Evolutionary conservation across 2,329 filamentous ascomycete species (phyloP).

Genomic region (Diaporthe sp.): DNA sequence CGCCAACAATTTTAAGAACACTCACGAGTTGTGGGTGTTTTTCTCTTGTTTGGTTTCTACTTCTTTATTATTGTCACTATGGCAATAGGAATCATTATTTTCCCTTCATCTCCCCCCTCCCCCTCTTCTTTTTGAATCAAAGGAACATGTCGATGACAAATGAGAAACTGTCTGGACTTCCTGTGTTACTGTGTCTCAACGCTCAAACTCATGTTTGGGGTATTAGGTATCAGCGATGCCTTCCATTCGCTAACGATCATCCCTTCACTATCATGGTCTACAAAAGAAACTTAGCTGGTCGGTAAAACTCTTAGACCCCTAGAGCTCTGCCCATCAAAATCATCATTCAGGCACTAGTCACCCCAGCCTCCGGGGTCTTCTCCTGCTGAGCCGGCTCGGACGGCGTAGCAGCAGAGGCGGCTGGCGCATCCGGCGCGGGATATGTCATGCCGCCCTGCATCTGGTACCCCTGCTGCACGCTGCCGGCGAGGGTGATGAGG

Average conservation of each 20-base stretch:
- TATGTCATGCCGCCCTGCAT: constrained; percentile 48
- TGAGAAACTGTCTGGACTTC: not conserved
- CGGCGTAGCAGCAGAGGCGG: not conserved
- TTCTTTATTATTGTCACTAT: not conserved
- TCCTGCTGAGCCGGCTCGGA: not conserved
- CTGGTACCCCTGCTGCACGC: constrained; percentile 51
- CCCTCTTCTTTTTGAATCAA: not conserved
- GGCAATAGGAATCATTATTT: not conserved
- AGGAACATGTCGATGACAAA: not conserved
- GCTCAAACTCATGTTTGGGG: not conserved
- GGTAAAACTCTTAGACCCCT: not conserved
- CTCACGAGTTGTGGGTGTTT: not conserved
- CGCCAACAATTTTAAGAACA: not conserved
- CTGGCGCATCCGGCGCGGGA: not conserved
- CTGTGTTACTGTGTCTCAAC: not conserved
- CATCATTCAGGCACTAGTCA: not conserved
- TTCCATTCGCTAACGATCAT: not conserved
- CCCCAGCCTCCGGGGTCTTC: not conserved
- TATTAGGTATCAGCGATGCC: not conserved
- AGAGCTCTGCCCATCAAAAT: not conserved
- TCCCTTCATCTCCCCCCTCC: not conserved
- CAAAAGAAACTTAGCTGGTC: not conserved
- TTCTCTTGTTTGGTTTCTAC: not conserved
- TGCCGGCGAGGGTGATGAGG: constrained; percentile 36
- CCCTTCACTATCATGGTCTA: not conserved